Evolutionary conservation across 2,329 filamentous ascomycete species (phyloP), one percentile per base, ranked within the genome.

Genomic region (Colletotrichum tropicale): DNA sequence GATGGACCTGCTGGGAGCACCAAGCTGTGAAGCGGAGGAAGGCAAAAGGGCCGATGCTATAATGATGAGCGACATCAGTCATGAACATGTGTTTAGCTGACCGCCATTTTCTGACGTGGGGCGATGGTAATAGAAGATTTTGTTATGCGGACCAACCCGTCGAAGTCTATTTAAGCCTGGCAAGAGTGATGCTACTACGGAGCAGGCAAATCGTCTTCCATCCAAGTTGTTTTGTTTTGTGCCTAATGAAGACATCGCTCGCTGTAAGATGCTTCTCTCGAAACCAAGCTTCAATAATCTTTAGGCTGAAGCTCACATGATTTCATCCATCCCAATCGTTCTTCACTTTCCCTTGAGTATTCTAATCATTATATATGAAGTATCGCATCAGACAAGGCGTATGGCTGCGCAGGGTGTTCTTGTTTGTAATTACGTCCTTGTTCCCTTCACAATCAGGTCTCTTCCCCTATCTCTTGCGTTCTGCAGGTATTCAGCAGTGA

Each of bases 1-100:
- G 90, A 90, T 48, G 87, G 80, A 8, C 85, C 85, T 8, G 79
- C 84, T 16, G 79, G 80, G 6, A 79, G 78, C 2, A 80, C 82
- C 2, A 87, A 83, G 80, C 78, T 87, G 34, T 87, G 32, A 73
- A 8, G 26, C 9, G 28, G 28, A 43, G 8, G 36, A 43, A 43
- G 16, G 8, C 16, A 18, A 9, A 43, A 8, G 1, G 8, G 8
- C 9, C 18, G 16, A 43, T 9, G 18, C n/a, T 21, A 21, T 13
- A 12, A 52, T 21, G 2, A 52, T 3, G 2, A 52, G n/a, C 38
- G 18, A 21, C 18, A 3, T 43, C n/a, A 48, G 4, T 21, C 2
- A 43, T n/a, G 1, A 12, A 3, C 18, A n/a, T 6, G 3, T n/a
- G 18, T 1, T 43, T 43, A 43, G 38, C 38, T 43, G 38, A n/a